Conservation (phyloP, 441 rosid species). For the Populus trichocarpa region DNA sequence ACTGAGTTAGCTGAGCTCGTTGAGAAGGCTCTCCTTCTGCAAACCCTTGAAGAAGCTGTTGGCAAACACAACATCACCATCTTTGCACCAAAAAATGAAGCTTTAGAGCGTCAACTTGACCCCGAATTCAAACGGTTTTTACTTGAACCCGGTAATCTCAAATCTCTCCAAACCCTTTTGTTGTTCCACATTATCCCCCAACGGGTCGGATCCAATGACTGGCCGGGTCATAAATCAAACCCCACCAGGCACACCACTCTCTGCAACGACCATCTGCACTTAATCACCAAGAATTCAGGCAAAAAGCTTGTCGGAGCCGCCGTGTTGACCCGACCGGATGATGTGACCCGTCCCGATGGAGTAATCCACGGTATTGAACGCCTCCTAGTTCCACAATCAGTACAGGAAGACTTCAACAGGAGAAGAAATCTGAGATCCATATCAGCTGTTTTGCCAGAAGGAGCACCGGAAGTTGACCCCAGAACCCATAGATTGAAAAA, state of each 20-base stretch:
- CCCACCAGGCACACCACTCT: conserved; percentile 47
- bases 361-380: conserved; percentile 78
- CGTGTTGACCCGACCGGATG: conserved; percentile 50
- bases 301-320: conserved; percentile 43
- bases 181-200: conserved; percentile 73
- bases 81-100: conserved; percentile 82
- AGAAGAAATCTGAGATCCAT: conserved; percentile 72
- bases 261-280: conserved; percentile 39
- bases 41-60: conserved; percentile 76
- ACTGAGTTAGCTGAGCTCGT: conserved; percentile 89
- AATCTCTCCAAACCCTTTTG: conserved; percentile 65
- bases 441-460: conserved; percentile 77
- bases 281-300: conserved; percentile 26
- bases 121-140: conserved; percentile 85
- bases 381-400: conserved; percentile 69
- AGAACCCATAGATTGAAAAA: conserved; percentile 72
- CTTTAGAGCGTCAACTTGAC: conserved; percentile 76
- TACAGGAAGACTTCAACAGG: conserved; percentile 73
- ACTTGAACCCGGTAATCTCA: conserved; percentile 79
- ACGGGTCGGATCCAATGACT: conserved; percentile 49
- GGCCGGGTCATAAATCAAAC: conserved; percentile 34
- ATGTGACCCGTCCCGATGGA: conserved; percentile 76
- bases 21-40: conserved; percentile 85
- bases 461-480: conserved; percentile 85
- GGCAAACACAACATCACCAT: conserved; percentile 77